Conservation (phyloP, 139 green algal species). For the Dunaliella primolecta region DNA sequence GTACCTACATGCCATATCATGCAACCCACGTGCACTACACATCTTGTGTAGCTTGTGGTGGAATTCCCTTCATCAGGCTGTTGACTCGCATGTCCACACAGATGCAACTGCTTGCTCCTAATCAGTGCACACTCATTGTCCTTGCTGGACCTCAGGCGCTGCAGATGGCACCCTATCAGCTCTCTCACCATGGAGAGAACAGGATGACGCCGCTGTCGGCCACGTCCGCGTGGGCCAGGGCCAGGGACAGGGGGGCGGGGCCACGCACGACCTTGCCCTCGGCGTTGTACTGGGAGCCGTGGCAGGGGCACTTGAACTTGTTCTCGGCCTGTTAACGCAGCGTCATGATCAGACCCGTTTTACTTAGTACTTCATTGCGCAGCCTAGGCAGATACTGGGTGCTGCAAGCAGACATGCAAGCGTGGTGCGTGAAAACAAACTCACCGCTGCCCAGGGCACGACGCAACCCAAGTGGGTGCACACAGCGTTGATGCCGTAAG, state of each 20-base stretch:
- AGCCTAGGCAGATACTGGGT: background rate
- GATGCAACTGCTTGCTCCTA: no score
- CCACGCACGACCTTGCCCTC: constrained; percentile 93
- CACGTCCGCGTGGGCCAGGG: constrained; percentile 86
- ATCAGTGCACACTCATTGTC: no score
- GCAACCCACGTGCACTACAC: no score
- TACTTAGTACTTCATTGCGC: background rate
- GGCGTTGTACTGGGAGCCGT: constrained; percentile 97
- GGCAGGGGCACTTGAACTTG: constrained; percentile 99
- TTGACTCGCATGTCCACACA: no score
- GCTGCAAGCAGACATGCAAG: background rate
- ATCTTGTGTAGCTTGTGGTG: no score
- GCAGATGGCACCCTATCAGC: no score
- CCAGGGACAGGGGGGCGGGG: constrained; percentile 92
- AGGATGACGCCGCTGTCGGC: constrained; percentile 74
- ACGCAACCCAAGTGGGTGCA: constrained; percentile 99
- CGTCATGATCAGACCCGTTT: background rate
- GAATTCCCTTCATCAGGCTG: no score
- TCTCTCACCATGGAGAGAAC: constrained; percentile 79
- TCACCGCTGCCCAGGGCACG: constrained; percentile 92
- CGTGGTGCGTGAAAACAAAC: constrained; percentile 6
- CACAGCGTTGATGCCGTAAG: constrained; percentile 96
- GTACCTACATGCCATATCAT: no score
- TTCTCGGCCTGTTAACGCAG: constrained; percentile 80
- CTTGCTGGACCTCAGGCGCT: no score